Conservation (phyloP, 78 protist genomes). For the slime mould (Dictyostelium discoideum) region DNA sequence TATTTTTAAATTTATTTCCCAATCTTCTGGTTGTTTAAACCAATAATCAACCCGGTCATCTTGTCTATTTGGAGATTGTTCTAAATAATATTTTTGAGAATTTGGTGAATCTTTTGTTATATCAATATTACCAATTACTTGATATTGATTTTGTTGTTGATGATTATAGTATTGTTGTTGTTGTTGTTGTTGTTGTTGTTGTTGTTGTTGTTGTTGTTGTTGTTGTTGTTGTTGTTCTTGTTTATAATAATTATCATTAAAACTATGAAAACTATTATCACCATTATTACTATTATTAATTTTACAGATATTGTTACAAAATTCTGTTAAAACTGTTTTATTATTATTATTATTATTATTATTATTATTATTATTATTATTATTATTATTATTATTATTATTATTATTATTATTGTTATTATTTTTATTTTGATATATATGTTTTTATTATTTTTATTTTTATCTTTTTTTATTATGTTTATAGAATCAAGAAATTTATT, state of each 20-base stretch:
- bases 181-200: background rate
- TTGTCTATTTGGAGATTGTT: background rate
- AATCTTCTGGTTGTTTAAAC: background rate
- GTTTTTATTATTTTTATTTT: background rate
- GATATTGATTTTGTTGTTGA: background rate
- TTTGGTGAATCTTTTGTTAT: background rate
- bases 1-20: conserved; percentile 8
- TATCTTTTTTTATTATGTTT: background rate
- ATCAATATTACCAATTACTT: background rate
- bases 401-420: background rate
- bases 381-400: background rate
- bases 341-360: background rate
- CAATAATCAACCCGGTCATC: background rate
- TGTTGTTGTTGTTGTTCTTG: background rate
- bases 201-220: background rate
- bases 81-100: background rate
- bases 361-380: background rate
- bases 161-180: no score
- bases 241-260: background rate
- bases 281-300: background rate
- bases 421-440: background rate
- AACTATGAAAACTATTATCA: background rate
- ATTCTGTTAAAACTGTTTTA: background rate
- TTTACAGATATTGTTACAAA: background rate
- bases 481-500: background rate